Conservation (phyloP, 345 rosid species). For the Gossypium rotundifolium region DNA sequence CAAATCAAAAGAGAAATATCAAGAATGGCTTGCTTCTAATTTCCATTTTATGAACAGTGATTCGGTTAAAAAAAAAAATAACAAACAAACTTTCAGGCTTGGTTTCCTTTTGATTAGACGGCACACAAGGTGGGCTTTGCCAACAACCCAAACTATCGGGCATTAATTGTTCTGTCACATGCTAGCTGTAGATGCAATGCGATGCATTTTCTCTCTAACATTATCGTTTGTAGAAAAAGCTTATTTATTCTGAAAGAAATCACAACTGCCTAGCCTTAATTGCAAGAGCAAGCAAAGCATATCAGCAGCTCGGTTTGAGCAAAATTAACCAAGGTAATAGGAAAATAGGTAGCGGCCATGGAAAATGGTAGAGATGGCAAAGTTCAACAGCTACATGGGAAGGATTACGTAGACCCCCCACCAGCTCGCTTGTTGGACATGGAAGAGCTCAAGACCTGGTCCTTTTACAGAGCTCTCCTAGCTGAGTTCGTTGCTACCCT, state of each 20-base stretch:
- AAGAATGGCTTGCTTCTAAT: too few species aligned
- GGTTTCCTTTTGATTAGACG: background rate
- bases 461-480: constrained; percentile 11
- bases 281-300: background rate
- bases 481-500: constrained; percentile 15
- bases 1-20: too few species aligned
- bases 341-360: background rate
- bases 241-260: background rate
- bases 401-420: constrained; percentile 18
- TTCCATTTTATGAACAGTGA: too few species aligned
- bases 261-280: background rate
- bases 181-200: background rate
- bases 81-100: background rate
- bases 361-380: background rate
- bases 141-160: background rate
- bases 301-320: background rate
- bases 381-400: background rate
- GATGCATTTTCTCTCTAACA: background rate
- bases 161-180: background rate
- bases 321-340: background rate
- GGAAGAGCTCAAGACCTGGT: constrained; percentile 7
- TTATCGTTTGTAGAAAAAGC: background rate
- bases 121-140: background rate
- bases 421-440: constrained; percentile 8
- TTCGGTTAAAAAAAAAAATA: background rate